These are phyloP conservation scores for Hypoxylon sp. DNA, from an alignment of 2,329 filamentous ascomycete genomes.

Conservation along the genomic window DNA sequence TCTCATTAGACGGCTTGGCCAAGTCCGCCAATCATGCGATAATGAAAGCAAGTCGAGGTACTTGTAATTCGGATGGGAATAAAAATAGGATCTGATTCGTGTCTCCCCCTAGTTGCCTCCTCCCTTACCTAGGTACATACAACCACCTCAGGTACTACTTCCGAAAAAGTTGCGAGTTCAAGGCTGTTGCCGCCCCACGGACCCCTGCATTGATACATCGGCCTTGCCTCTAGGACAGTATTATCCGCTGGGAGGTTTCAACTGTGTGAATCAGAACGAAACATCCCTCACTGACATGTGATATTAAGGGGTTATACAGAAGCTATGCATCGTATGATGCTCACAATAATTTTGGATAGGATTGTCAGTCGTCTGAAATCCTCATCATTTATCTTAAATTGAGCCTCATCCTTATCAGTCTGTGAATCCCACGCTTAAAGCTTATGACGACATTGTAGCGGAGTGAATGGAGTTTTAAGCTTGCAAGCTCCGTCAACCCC, in stretches of 20 bases:
- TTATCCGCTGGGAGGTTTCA: background rate
- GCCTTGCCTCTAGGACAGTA: constrained; percentile 15
- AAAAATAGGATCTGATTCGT: constrained; percentile 23
- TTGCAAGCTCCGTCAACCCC: constrained; percentile 21
- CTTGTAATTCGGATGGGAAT: constrained; percentile 10
- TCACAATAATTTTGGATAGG: too few species aligned
- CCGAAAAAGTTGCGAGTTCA: constrained; percentile 10
- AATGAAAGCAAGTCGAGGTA: background rate
- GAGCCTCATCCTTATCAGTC: background rate
- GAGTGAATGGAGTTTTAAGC: constrained; percentile 26
- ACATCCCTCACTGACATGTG: constrained; percentile 33
- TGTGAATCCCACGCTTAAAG: background rate
- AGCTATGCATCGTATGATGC: background rate
- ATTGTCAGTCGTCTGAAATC: too few species aligned
- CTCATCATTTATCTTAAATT: background rate
- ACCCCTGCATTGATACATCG: constrained; percentile 37
- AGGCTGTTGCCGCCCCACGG: constrained; percentile 33
- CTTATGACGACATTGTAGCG: constrained; percentile 38
- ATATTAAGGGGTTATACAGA: constrained; percentile 21
- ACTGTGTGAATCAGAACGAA: constrained; percentile 33
- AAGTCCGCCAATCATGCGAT: constrained; percentile 18
- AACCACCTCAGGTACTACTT: too few species aligned
- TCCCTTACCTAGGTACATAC: too few species aligned
- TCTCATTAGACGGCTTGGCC: constrained; percentile 25
- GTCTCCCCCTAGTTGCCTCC: constrained; percentile 15